Evolutionary conservation across 495 filamentous ascomycete species (phyloP).

Genomic region (Trichoderma virens): DNA sequence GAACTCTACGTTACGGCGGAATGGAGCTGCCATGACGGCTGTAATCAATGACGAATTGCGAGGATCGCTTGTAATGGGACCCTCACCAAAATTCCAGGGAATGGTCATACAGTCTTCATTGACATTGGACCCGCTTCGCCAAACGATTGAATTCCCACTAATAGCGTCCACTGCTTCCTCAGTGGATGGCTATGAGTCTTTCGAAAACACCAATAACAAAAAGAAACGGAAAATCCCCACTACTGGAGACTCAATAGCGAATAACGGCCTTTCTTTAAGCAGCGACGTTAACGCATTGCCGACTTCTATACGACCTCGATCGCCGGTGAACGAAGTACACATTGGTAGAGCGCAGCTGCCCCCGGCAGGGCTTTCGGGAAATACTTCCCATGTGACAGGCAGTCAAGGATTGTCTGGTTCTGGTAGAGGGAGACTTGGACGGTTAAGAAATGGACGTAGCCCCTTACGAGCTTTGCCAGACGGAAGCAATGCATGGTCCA

Average conservation of each 20-base stretch:
- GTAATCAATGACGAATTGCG: not conserved
- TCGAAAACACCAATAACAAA: constrained; percentile 99
- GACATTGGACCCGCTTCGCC: not conserved
- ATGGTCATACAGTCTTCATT: not conserved
- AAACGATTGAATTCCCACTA: constrained; percentile 3
- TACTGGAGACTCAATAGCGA: constrained; percentile 52
- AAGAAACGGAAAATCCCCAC: constrained; percentile 98
- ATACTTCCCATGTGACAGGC: constrained; percentile 28
- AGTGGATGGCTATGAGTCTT: constrained; percentile 88
- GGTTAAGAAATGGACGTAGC: constrained; percentile 54
- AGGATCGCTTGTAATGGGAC: not conserved
- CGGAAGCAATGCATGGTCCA: constrained; percentile 45
- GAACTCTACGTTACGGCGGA: constrained; percentile 15
- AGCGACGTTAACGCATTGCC: constrained; percentile 39
- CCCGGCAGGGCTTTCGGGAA: not conserved
- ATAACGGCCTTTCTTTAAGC: constrained; percentile 45
- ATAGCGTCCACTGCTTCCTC: constrained; percentile 44
- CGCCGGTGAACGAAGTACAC: not conserved
- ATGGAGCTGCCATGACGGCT: not conserved
- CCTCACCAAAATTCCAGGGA: not conserved
- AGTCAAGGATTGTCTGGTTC: constrained; percentile 65
- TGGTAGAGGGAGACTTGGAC: constrained; percentile 70
- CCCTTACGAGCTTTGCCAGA: constrained; percentile 52
- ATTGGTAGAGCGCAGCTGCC: not conserved
- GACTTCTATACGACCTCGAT: constrained; percentile 11